phyloP scores from a whole-genome alignment of 2,329 filamentous ascomycete species.

The Monosporascus cannonballus region DNA sequence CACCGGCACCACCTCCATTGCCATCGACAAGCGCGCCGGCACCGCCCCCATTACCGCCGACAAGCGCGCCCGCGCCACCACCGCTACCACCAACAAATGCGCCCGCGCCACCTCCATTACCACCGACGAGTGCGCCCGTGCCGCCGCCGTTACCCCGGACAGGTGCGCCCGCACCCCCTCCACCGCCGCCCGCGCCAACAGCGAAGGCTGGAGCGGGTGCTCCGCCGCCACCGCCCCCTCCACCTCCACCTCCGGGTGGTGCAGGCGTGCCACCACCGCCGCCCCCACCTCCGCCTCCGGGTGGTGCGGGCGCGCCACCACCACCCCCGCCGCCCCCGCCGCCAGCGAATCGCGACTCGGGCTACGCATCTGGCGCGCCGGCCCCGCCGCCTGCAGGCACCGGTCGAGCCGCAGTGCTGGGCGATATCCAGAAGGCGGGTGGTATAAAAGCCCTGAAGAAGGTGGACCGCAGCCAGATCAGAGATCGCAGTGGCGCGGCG shows the following conservation, averaged over 20 bases:
- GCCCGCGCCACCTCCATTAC: conserved; percentile 17
- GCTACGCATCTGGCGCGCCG: conserved; percentile 49
- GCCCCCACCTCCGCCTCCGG: conserved; percentile 29
- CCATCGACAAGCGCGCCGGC: conserved; percentile 39
- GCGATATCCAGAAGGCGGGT: conserved; percentile 65
- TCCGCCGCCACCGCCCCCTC: conserved; percentile 9
- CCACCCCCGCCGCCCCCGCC: conserved; percentile 38
- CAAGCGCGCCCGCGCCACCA: conserved; percentile 41
- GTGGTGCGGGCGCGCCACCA: conserved; percentile 25
- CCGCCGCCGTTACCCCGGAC: conserved; percentile 14
- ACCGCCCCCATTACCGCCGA: conserved; percentile 47
- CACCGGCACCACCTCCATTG: conserved; percentile 21
- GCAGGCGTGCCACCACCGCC: conserved; percentile 21
- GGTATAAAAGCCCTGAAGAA: conserved; percentile 67
- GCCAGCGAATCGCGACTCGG: conserved; percentile 52
- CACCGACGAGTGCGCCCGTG: conserved; percentile 19
- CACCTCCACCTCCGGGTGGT: conserved; percentile 7
- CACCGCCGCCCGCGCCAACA: conserved; percentile 4
- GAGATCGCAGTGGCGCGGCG: conserved; percentile 61
- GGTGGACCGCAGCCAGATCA: conserved; percentile 63
- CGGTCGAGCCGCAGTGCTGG: conserved; percentile 56
- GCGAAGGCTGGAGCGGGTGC: conserved; percentile 7
- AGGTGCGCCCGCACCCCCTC: conserved; percentile 3
- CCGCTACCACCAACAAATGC: conserved; percentile 12
- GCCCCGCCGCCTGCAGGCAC: conserved; percentile 36